A percentile compares a stretch with the other conserved stretches of the same genome.
Evolutionary conservation across 345 rosid genomes (phyloP).

Genomic region (Punica granatum): DNA sequence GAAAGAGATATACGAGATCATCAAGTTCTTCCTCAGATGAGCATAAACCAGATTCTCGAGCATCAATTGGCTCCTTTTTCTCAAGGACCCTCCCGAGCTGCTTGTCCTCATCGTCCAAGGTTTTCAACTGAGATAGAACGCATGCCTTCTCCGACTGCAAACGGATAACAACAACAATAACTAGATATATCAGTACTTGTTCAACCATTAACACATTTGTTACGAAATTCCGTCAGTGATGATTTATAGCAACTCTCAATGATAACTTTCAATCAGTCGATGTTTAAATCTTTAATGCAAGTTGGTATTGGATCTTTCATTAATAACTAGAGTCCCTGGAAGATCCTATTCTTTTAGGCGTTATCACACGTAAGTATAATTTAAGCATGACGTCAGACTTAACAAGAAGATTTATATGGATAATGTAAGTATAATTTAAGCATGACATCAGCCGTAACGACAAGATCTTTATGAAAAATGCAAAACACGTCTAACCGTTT

Average conservation of each 20-base stretch:
- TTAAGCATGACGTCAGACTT: too few species aligned
- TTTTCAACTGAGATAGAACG: slow-evolving; percentile 32
- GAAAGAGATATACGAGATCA: slow-evolving; percentile 40
- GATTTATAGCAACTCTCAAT: neutral
- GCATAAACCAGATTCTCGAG: slow-evolving; percentile 48
- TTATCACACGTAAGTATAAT: neutral
- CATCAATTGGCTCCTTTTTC: slow-evolving; percentile 54
- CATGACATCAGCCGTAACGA: neutral
- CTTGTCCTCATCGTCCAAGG: slow-evolving; percentile 23
- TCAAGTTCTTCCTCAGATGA: slow-evolving; percentile 88
- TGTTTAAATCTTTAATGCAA: neutral
- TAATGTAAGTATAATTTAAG: neutral
- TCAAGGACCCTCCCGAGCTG: slow-evolving; percentile 38
- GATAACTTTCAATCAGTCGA: neutral
- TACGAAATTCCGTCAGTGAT: neutral
- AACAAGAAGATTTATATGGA: too few species aligned
- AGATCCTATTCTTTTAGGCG: neutral
- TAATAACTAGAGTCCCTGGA: neutral
- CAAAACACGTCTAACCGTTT: neutral
- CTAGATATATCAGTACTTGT: too few species aligned
- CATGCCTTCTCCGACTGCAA: slow-evolving; percentile 40
- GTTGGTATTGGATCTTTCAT: neutral
- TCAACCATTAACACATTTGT: neutral
- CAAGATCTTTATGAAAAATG: neutral
- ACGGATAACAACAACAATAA: neutral